Conservation (phyloP, 73 alveolate genomes). For the Blepharisma japonicum region DNA sequence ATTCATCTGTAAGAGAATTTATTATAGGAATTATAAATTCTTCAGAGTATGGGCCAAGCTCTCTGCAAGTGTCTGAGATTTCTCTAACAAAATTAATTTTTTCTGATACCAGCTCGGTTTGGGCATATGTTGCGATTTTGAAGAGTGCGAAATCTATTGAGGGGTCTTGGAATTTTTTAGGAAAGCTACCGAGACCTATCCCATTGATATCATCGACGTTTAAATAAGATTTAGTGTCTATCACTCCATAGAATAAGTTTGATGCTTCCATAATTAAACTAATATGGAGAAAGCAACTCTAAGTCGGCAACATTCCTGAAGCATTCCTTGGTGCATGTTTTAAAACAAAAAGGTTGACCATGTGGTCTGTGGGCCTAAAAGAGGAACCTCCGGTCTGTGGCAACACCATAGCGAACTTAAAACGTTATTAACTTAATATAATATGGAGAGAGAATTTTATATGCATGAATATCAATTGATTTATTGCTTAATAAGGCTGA, state of each 20-base stretch:
- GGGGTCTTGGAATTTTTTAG: neutral
- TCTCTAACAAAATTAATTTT: neutral
- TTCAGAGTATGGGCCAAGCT: constrained; percentile 2
- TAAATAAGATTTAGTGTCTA: constrained; percentile 13
- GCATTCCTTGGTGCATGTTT: too few relatives aligned
- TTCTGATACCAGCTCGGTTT: neutral
- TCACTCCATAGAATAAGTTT: neutral
- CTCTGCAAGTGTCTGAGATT: neutral
- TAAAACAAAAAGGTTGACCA: too few relatives aligned
- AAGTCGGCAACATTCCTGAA: too few relatives aligned
- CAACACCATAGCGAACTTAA: too few relatives aligned
- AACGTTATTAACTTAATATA: too few relatives aligned
- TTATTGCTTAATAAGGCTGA: too few relatives aligned
- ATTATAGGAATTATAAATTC: constrained; percentile 18
- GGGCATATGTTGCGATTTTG: constrained; percentile 4
- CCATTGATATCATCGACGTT: neutral
- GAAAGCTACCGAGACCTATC: neutral
- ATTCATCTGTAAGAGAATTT: constrained; percentile 5
- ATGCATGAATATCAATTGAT: too few relatives aligned
- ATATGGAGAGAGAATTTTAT: too few relatives aligned
- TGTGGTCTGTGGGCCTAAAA: too few relatives aligned
- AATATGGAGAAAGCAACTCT: too few relatives aligned
- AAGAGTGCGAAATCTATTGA: constrained; percentile 10
- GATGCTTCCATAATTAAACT: too few relatives aligned
- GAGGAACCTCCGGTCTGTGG: too few relatives aligned